Base-by-base conservation (phyloP, 2,329 filamentous ascomycete genomes). In the Plectosphaerella plurivora region DNA sequence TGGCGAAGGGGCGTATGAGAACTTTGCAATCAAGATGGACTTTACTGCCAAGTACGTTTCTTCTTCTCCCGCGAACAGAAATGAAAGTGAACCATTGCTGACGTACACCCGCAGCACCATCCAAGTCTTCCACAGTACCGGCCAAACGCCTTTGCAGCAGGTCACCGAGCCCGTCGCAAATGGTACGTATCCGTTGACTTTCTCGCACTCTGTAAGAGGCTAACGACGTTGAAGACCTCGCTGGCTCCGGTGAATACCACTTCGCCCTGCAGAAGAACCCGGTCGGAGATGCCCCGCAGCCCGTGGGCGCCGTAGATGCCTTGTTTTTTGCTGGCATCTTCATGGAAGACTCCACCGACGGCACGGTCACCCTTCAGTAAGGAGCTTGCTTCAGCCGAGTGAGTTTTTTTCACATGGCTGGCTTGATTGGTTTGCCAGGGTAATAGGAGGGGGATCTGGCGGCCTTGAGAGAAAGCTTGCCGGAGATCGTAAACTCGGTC, bases 201-300 rank as follows among this genome's bases (percentile, higher is more conserved):
- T 16, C 6, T 2, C 7, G 4, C 6, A 5, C 36, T 12, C 20
- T 25, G 11, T 18, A 41, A 15, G 7, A 14, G 16, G 45, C 53
- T 55, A 24, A 53, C 25, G 3, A 8, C 16, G 7, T 8, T 12
- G 2, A 2, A 55, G 53, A 53, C 15, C 51, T 55, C 10, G 51
- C 66, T 18, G 73, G 73, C 4, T 67, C 67, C n/a, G 74, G 74
- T 15, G 72, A 76, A 53, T 75, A 58, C 57, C 74, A 77, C 60
- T 63, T 76, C 15, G 73, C 74, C 36, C 63, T 77, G 10, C 61
- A 77, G 50, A 77, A 77, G 69, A 74, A 57, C 49, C 41, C 57
- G n/a, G 61, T 63, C 15, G 63, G 62, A 47, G 47, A 64, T 37
- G 67, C 66, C 5, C 65, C 61, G 45, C 67, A 70, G 52, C 57